phyloP scores from a whole-genome alignment of 2,329 filamentous ascomycete genomes.

The Westerdykella ornata region DNA sequence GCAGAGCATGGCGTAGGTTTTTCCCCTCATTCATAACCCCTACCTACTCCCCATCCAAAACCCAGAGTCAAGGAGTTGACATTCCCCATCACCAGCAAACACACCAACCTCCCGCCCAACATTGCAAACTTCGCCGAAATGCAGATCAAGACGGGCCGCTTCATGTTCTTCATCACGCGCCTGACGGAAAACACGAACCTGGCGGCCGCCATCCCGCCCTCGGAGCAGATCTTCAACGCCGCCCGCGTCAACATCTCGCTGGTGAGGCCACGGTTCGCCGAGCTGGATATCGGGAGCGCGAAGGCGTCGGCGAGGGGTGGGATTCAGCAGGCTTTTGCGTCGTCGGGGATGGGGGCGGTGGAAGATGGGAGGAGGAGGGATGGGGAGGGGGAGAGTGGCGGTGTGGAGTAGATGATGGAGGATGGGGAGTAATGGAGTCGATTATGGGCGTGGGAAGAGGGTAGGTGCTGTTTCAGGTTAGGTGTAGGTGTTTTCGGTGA shows the following conservation, averaged over 20 bases:
- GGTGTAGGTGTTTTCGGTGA: too few relatives aligned
- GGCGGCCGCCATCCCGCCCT: constrained; percentile 82
- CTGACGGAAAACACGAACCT: constrained; percentile 98
- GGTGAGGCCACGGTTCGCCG: constrained; percentile 73
- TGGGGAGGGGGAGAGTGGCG: not conserved
- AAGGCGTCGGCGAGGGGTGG: constrained; percentile 20
- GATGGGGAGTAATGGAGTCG: not conserved
- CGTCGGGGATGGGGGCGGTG: constrained; percentile 1
- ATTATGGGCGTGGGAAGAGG: too few relatives aligned
- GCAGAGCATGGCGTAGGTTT: constrained; percentile 56
- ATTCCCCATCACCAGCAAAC: constrained; percentile 53
- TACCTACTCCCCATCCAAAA: constrained; percentile 5
- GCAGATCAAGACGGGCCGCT: constrained; percentile 71
- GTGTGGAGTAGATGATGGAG: constrained; percentile 2
- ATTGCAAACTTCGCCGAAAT: constrained; percentile 75
- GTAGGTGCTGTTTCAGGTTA: too few relatives aligned
- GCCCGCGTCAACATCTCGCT: constrained; percentile 86
- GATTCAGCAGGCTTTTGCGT: constrained; percentile 34
- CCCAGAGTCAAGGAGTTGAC: too few relatives aligned
- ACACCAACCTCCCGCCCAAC: constrained; percentile 72
- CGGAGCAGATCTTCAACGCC: constrained; percentile 84
- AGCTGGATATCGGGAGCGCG: constrained; percentile 46
- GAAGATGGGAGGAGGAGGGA: not conserved
- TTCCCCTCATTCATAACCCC: constrained; percentile 23
- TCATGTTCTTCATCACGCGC: constrained; percentile 90